A percentile compares a stretch with the other conserved stretches of the same genome.
Conservation (phyloP, 768 basidiomycete species). For the Lactifluus echinatus region DNA sequence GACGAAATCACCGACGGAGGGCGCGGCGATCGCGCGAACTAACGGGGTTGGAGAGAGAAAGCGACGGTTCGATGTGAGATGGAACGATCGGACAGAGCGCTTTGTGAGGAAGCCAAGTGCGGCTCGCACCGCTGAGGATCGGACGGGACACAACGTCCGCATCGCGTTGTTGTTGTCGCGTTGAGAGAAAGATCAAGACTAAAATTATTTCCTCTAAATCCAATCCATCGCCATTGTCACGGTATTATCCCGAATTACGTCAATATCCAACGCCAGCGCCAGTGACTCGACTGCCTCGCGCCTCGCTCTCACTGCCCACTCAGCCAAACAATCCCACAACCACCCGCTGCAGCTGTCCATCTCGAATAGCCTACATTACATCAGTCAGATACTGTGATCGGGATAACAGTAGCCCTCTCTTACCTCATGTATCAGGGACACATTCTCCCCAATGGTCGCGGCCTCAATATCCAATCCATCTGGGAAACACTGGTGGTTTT, state of each 20-base stretch:
- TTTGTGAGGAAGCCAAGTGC: neutral
- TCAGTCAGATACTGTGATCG: neutral
- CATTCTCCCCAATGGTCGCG: constrained; percentile 58
- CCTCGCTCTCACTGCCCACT: too few relatives aligned
- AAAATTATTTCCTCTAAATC: too few relatives aligned
- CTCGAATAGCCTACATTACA: constrained; percentile 45
- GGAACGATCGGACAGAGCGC: constrained; percentile 1
- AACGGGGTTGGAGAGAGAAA: constrained; percentile 10
- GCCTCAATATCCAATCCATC: constrained; percentile 61
- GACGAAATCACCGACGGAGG: constrained; percentile 25
- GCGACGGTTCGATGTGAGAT: constrained; percentile 5
- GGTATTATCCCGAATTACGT: too few relatives aligned
- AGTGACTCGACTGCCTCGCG: too few relatives aligned
- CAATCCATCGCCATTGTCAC: too few relatives aligned
- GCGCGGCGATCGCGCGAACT: constrained; percentile 24
- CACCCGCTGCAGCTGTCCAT: constrained; percentile 53
- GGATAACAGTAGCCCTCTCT: constrained; percentile 2
- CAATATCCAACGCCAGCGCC: too few relatives aligned
- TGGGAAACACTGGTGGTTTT: constrained; percentile 54
- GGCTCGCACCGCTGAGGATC: neutral
- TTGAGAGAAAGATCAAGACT: neutral
- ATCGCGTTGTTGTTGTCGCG: constrained; percentile 1
- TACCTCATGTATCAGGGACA: constrained; percentile 68
- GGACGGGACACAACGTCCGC: constrained; percentile 16
- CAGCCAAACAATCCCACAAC: constrained; percentile 42